These are phyloP conservation scores for Pisolithus orientalis DNA, from an alignment of 768 basidiomycete species.

Conservation along the genomic window DNA sequence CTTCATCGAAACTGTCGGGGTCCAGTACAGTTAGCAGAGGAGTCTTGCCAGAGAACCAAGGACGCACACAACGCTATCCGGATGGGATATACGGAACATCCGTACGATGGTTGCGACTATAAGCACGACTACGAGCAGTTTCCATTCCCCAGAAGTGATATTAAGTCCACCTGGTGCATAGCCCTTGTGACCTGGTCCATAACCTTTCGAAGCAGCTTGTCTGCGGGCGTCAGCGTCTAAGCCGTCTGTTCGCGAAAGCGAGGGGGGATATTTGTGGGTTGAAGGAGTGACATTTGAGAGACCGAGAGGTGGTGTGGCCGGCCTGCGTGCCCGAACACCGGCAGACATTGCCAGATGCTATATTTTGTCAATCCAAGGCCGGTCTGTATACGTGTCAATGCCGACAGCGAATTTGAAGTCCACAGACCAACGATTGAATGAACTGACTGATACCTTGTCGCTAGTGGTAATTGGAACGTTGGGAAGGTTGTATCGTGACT, in stretches of 20 bases:
- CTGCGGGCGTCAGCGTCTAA: conserved; percentile 71
- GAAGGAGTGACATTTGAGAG: conserved; percentile 29
- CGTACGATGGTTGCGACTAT: conserved; percentile 77
- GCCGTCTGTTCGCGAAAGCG: conserved; percentile 44
- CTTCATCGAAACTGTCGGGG: conserved; percentile 82
- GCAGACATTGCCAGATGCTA: conserved; percentile 30
- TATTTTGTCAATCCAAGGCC: not conserved
- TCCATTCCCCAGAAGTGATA: conserved; percentile 69
- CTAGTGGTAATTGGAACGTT: too few relatives aligned
- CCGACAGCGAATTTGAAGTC: not conserved
- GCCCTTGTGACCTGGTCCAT: conserved; percentile 44
- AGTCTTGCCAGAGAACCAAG: not conserved
- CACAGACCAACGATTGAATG: too few relatives aligned
- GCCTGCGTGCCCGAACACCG: conserved; percentile 59
- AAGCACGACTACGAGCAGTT: conserved; percentile 59
- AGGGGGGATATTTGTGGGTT: conserved; percentile 56
- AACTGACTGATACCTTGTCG: too few relatives aligned
- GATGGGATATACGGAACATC: conserved; percentile 77
- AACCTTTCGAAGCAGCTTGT: conserved; percentile 63
- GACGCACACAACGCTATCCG: conserved; percentile 88
- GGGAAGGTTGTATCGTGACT: too few relatives aligned
- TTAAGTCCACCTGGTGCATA: conserved; percentile 54
- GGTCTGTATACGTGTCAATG: not conserved
- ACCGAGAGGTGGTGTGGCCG: conserved; percentile 58
- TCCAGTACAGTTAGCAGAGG: not conserved